These are phyloP conservation scores for Zalerion maritima DNA, from an alignment of 495 filamentous ascomycete genomes.

Conservation along the genomic window DNA sequence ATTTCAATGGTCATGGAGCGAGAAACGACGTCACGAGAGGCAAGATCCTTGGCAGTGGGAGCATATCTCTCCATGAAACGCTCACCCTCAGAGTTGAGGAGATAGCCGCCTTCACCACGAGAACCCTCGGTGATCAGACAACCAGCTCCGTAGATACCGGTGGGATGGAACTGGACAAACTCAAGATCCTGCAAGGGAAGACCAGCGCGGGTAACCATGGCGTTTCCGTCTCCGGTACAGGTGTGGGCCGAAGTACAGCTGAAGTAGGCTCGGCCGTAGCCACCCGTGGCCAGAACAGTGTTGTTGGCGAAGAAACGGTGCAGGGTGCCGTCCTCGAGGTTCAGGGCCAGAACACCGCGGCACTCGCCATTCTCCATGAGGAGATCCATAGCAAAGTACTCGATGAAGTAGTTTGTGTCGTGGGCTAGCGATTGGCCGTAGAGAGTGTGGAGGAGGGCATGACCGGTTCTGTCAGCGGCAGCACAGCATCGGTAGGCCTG, in stretches of 20 bases:
- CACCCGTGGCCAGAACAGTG: slow-evolving; percentile 90
- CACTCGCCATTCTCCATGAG: slow-evolving; percentile 95
- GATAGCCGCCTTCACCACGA: slow-evolving; percentile 94
- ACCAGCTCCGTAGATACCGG: slow-evolving; percentile 96
- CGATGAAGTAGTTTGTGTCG: slow-evolving; percentile 99
- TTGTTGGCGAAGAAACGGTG: slow-evolving; percentile 92
- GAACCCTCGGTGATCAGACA: slow-evolving; percentile 97
- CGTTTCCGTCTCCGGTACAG: slow-evolving; percentile 96
- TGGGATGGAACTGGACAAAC: slow-evolving; percentile 99
- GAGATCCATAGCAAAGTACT: slow-evolving; percentile 92
- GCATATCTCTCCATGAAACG: slow-evolving; percentile 99
- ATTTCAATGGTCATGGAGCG: slow-evolving; percentile 97
- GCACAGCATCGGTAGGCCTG: slow-evolving; percentile 95
- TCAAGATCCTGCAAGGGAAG: slow-evolving; percentile 98
- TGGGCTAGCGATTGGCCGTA: slow-evolving; percentile 94
- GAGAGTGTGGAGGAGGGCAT: slow-evolving; percentile 91
- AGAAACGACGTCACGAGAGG: slow-evolving; percentile 83
- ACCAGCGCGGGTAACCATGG: slow-evolving; percentile 94
- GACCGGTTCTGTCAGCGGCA: slow-evolving; percentile 88
- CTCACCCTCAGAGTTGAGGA: slow-evolving; percentile 92
- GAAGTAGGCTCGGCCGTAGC: slow-evolving; percentile 96
- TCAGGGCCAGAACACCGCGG: slow-evolving; percentile 90
- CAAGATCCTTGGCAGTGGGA: slow-evolving; percentile 92
- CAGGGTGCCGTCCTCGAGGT: slow-evolving; percentile 94
- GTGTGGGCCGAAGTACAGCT: slow-evolving; percentile 95